A percentile compares a stretch with the other conserved stretches of the same genome.
Evolutionary conservation across 257 asterid genomes (phyloP).

Genomic region (Orobanche coerulescens): DNA sequence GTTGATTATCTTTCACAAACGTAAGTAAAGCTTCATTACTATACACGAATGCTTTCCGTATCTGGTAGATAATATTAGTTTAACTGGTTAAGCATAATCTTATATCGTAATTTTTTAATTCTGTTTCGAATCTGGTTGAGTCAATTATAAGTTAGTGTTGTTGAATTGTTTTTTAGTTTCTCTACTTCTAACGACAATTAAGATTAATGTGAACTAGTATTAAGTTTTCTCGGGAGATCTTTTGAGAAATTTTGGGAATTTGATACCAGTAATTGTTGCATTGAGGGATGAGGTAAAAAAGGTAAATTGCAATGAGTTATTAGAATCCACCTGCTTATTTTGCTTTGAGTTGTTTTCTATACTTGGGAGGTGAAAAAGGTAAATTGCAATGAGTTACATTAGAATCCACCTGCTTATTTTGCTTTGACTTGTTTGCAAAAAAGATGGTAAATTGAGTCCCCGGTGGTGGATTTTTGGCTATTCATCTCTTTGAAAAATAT

Average conservation of each 20-base stretch:
- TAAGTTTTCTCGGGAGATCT: neutral
- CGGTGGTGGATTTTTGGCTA: too few species aligned
- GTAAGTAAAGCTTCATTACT: conserved; percentile 41
- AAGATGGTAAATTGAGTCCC: too few species aligned
- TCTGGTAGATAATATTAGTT: neutral
- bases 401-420: neutral
- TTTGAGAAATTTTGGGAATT: neutral
- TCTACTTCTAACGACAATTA: neutral
- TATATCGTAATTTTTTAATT: neutral
- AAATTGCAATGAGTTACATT: neutral
- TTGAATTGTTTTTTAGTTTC: neutral
- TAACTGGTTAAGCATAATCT: neutral
- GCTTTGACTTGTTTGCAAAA: neutral
- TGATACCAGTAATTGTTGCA: neutral
- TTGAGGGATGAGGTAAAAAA: neutral
- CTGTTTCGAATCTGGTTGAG: neutral
- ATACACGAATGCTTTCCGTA: neutral
- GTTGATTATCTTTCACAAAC: conserved; percentile 70
- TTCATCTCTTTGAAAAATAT: too few species aligned
- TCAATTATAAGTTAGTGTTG: neutral
- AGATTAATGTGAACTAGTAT: neutral
- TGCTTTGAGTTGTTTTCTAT: too few species aligned
- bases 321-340: too few species aligned
- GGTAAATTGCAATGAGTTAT: too few species aligned
- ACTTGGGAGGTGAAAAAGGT: too few species aligned